A percentile compares a stretch with the other conserved stretches of the same genome.
Evolutionary conservation across 352 stramenopile genomes (phyloP).

Genomic region (Elongisporangium undulatum): DNA sequence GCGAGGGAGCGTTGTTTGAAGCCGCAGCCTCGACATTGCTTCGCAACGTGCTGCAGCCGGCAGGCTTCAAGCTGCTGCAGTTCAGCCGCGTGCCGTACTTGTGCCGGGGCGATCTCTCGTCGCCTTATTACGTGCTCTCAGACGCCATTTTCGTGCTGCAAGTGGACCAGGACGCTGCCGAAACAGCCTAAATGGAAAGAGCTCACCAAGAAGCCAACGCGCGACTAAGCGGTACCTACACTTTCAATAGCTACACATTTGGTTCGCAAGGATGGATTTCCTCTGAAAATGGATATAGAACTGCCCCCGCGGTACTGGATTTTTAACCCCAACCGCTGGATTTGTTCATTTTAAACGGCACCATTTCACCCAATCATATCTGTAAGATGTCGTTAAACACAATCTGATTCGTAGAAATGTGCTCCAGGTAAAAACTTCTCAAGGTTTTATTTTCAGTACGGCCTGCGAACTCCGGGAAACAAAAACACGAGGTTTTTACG

Average conservation of each 20-base stretch:
- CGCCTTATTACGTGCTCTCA: constrained; percentile 83
- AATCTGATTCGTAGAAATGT: background rate
- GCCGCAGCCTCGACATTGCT: constrained; percentile 49
- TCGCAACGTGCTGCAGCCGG: constrained; percentile 59
- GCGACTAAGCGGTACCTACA: background rate
- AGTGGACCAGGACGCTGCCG: constrained; percentile 22
- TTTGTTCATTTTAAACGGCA: background rate
- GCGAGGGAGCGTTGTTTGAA: constrained; percentile 65
- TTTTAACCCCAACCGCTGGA: background rate
- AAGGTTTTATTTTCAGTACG: background rate
- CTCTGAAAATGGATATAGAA: background rate
- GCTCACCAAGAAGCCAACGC: background rate
- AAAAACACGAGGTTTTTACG: background rate
- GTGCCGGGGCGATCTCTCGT: constrained; percentile 67
- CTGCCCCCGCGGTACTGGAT: background rate
- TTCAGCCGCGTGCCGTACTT: constrained; percentile 85
- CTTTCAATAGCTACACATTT: background rate
- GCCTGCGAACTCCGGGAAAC: background rate
- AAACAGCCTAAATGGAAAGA: background rate
- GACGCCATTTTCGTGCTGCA: constrained; percentile 81
- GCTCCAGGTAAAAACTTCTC: background rate
- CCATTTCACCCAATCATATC: background rate
- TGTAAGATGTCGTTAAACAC: background rate
- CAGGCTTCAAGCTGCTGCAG: constrained; percentile 70
- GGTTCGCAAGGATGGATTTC: background rate